Percentiles rank a stretch among this genome's conserved stretches.
Conservation (phyloP, 2,329 filamentous ascomycete species). For the Aspergillus terreus region DNA sequence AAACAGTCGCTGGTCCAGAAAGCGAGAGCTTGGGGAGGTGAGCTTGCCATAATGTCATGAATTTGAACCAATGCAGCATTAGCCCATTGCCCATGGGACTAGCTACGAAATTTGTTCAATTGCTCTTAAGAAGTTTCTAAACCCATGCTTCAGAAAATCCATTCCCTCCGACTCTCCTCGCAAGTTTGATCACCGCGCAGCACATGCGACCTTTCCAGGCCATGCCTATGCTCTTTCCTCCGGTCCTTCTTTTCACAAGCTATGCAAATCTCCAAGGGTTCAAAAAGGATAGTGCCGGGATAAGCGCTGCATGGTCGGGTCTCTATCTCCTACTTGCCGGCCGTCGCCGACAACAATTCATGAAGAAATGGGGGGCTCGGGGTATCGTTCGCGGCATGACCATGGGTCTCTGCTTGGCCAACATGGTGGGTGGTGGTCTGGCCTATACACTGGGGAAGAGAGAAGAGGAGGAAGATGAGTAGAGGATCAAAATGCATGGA, state of each 20-base stretch:
- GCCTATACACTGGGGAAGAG: slow-evolving; percentile 44
- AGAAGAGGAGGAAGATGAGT: slow-evolving; percentile 28
- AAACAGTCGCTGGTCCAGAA: slow-evolving; percentile 38
- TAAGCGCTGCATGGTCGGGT: slow-evolving; percentile 63
- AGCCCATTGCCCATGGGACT: slow-evolving; percentile 2
- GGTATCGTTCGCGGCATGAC: slow-evolving; percentile 44
- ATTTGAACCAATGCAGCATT: background rate
- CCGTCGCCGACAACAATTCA: slow-evolving; percentile 49
- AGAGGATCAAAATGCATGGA: background rate
- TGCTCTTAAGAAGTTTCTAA: background rate
- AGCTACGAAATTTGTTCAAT: background rate
- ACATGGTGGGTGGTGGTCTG: slow-evolving; percentile 44
- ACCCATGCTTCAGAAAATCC: slow-evolving; percentile 52
- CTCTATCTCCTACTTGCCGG: slow-evolving; percentile 62
- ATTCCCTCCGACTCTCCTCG: slow-evolving; percentile 61
- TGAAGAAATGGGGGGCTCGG: slow-evolving; percentile 44
- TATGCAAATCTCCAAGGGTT: slow-evolving; percentile 63
- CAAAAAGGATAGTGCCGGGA: slow-evolving; percentile 60
- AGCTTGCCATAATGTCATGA: slow-evolving; percentile 5
- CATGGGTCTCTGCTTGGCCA: slow-evolving; percentile 45
- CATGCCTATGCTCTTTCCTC: slow-evolving; percentile 65
- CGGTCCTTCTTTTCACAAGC: slow-evolving; percentile 61
- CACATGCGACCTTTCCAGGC: slow-evolving; percentile 63
- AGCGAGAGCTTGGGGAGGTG: slow-evolving; percentile 43
- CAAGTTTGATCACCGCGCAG: slow-evolving; percentile 63